These are phyloP conservation scores for Nicotiana attenuata DNA, from an alignment of 257 asterid genomes.

Conservation along the genomic window DNA sequence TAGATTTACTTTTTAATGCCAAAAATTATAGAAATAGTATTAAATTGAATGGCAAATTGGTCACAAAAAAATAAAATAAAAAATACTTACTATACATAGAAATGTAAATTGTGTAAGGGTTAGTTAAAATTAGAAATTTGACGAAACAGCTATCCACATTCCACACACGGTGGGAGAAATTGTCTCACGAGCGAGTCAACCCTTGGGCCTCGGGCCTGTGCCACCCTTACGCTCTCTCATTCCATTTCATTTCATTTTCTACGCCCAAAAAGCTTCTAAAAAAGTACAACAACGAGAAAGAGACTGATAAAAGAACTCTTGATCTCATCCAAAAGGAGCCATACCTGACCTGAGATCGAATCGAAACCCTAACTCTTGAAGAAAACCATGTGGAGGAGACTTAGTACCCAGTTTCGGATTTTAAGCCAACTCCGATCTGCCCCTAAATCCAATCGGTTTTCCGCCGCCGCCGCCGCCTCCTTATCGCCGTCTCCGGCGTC, in stretches of 20 bases:
- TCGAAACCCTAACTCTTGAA: constrained; percentile 19
- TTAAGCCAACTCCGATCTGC: constrained; percentile 49
- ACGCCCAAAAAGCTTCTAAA: not conserved
- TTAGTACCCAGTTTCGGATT: constrained; percentile 46
- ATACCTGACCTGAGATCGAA: constrained; percentile 49
- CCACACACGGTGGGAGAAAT: not conserved
- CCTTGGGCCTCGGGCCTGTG: constrained; percentile 6
- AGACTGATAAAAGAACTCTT: not conserved
- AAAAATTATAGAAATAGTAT: too few relatives aligned
- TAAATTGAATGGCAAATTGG: too few relatives aligned
- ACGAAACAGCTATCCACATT: not conserved
- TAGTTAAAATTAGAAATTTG: not conserved
- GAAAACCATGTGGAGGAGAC: constrained; percentile 75
- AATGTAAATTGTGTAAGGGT: not conserved
- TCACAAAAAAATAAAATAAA: too few relatives aligned
- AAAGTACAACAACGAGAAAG: not conserved
- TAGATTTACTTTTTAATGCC: too few relatives aligned
- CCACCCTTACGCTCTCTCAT: not conserved
- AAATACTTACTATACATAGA: too few relatives aligned
- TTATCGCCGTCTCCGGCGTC: constrained; percentile 22
- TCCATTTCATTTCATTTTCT: not conserved
- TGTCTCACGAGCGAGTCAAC: constrained; percentile 28
- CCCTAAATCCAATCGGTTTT: constrained; percentile 28
- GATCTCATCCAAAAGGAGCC: constrained; percentile 20
- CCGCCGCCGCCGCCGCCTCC: constrained; percentile 23